Base-by-base conservation (phyloP, 78 protist genomes). In the Cavenderia fasciculata region DNA sequence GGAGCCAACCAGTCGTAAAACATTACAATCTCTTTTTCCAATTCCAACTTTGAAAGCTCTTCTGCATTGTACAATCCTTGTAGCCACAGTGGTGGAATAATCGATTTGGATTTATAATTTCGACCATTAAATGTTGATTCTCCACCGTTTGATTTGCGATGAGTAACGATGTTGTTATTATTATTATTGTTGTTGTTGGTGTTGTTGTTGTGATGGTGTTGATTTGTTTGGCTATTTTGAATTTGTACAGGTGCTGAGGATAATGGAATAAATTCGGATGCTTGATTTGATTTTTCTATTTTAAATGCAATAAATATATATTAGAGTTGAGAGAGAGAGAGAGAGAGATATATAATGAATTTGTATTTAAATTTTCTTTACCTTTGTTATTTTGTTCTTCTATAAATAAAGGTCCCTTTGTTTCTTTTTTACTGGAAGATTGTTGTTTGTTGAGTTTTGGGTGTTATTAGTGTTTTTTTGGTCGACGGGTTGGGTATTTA, bases 1-100 rank as follows among this genome's bases (percentile, higher is more conserved):
- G 89, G 77, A 18, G 40, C 74, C 19, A 82, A 43, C 89, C 89
- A 82, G 29, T 82, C 51, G 18, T 40, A 51, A 65, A 82, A 82
- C 4, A 61, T 8, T 43, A 68, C 89, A 27, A 82, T 57, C 59
- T 82, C 89, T 41, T 59, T 82, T 7, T 68, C 62, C 8, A 82
- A 29, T 4, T 59, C 19, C 2, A 68, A 1, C 27, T 44, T 29
- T 52, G 71, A 25, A n/a, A 68, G 21, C 36, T 82, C 89, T 25
- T 41, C 72, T 18, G 34, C 19, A 0, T 29, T 52, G 29, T 56
- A 82, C 16, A 7, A 18, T 2, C 79, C 89, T 56, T 82, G 59
- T 41, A 68, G 34, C 89, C 75, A 68, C 18, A 65, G 23, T 31
- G 89, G 89, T 4, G 72, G 41, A 29, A 43, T 59, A 12, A 10